Base-by-base conservation (phyloP, 2,329 filamentous ascomycete genomes). In the Keithomyces neogunnii region DNA sequence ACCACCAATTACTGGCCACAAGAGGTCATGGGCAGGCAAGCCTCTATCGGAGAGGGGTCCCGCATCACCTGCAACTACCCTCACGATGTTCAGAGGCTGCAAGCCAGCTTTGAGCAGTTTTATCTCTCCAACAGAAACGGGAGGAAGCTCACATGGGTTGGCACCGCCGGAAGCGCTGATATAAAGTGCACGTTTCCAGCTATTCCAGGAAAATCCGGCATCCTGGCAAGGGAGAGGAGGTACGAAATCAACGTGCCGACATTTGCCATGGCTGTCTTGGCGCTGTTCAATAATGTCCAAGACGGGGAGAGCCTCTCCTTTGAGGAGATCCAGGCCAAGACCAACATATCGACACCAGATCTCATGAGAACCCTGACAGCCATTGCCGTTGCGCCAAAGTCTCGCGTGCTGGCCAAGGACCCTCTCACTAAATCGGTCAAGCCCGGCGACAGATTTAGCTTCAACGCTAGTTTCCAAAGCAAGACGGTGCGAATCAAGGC, bases 1-100 rank as follows among this genome's bases (percentile, higher is more conserved):
- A 96, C 91, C 0, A 91, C 85, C 59, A 96, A 95, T 67, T 92
- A 89, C 64, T 99, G 93, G 93, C 93, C 93, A 2, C 82, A 90
- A 58, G 91, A 96, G 60, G 82, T 89, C 10, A 90, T 96, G 83
- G 84, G 85, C 6, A 66, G 81, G 53, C 59, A 75, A 65, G 60
- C 78, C 70, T 60, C 78, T 69, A 59, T 78, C 66, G 71, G 75
- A 39, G 72, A 73, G 13, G 72, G 69, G 53, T 65, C 63, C 35
- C 62, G 63, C 19, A 60, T 64, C 45, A 57, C 64, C 9, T 89
- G 87, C 72, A 84, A 81, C 50, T 96, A 86, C 64, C 90, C 92
- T 0, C 68, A 78, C 0, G 82, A 86, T 38, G 81, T 97, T 47
- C 81, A 87, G 54, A 78, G 76, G 8, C 74, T 96, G 50, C 89